Percentiles rank a stretch among this genome's conserved stretches.
phyloP scores from a whole-genome alignment of 2,329 filamentous ascomycete genomes.

The Phyllosticta citrichinensis region DNA sequence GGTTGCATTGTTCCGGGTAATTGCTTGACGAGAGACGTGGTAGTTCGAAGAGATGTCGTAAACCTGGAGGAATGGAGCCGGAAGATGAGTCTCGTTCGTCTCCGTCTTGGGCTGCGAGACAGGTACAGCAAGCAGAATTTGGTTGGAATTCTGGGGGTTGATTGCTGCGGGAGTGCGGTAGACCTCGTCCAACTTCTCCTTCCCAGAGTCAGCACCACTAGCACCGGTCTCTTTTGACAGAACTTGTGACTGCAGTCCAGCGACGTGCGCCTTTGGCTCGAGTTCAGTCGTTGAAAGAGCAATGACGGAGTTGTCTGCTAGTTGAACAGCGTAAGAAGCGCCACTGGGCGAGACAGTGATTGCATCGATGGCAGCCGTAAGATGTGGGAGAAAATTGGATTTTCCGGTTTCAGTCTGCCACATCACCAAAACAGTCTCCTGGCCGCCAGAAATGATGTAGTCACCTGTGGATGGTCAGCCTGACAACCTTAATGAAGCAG shows the following conservation, averaged over 20 bases:
- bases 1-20: conserved; percentile 80
- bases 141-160: conserved; percentile 30
- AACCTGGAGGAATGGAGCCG: conserved; percentile 62
- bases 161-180: conserved; percentile 27
- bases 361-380: conserved; percentile 75
- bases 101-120: conserved; percentile 36
- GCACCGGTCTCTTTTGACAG: background rate
- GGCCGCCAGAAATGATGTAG: conserved; percentile 87
- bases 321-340: conserved; percentile 69
- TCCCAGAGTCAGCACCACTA: background rate
- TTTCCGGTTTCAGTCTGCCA: conserved; percentile 89
- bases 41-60: conserved; percentile 74
- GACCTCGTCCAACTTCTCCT: conserved; percentile 16
- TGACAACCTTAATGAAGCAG: background rate
- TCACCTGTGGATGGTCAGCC: conserved; percentile 50
- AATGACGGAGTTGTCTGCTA: conserved; percentile 89
- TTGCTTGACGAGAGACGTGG: conserved; percentile 74
- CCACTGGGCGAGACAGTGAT: conserved; percentile 72
- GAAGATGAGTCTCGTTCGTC: conserved; percentile 22
- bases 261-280: conserved; percentile 71
- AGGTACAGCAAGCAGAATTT: conserved; percentile 41
- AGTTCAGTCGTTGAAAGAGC: conserved; percentile 83
- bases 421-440: conserved; percentile 77
- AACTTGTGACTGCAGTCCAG: conserved; percentile 57
- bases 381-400: conserved; percentile 77